phyloP scores from a whole-genome alignment of 306 rosid genomes.

The Vachellia collinsii region DNA sequence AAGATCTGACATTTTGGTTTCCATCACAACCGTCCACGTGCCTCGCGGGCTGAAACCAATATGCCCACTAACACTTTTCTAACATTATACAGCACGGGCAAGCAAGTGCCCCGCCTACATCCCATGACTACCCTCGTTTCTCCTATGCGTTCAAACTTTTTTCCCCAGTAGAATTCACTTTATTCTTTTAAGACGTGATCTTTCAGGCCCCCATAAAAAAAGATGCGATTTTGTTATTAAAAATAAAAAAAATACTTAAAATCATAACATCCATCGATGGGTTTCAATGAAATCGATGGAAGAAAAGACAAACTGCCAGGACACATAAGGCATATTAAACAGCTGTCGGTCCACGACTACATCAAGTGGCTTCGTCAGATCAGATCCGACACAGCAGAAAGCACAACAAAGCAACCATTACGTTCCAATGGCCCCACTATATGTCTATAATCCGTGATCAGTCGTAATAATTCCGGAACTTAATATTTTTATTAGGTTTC shows the following conservation, averaged over 20 bases:
- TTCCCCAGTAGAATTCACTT: neutral
- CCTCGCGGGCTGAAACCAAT: neutral
- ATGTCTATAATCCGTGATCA: neutral
- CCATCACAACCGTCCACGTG: conserved; percentile 18
- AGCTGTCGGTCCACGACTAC: neutral
- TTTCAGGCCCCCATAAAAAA: neutral
- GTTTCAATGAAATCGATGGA: neutral
- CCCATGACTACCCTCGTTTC: neutral
- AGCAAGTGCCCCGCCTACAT: neutral
- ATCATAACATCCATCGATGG: neutral
- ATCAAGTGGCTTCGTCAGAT: neutral
- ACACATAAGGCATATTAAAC: neutral
- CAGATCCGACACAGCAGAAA: conserved; percentile 2
- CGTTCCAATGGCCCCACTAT: neutral
- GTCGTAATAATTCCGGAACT: neutral
- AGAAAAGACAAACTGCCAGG: neutral
- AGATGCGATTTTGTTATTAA: neutral
- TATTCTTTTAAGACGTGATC: neutral
- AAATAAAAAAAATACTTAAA: too few relatives aligned
- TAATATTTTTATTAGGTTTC: conserved; percentile 5
- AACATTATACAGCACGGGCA: neutral
- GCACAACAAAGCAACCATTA: neutral
- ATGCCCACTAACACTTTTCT: neutral
- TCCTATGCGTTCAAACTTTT: too few relatives aligned
- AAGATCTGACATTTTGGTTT: neutral